Evolutionary conservation across 2,329 filamentous ascomycete species (phyloP).

Genomic region (Corinectria fuckeliana): DNA sequence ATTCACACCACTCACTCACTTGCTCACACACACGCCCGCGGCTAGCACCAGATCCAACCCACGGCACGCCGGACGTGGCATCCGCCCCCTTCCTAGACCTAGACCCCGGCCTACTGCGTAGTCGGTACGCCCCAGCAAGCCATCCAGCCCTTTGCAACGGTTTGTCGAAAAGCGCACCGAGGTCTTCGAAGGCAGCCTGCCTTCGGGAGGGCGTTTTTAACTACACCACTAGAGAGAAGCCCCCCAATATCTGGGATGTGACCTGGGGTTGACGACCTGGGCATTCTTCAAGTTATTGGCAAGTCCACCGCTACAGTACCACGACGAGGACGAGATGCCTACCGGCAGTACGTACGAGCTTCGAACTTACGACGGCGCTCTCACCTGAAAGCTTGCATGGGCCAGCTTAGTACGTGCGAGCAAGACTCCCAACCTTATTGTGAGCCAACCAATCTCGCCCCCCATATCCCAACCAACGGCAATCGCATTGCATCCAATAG

Average conservation of each 20-base stretch:
- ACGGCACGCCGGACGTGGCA: slow-evolving; percentile 16
- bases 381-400: slow-evolving; percentile 9
- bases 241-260: not conserved
- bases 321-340: not conserved
- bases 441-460: not conserved
- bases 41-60: slow-evolving; percentile 14
- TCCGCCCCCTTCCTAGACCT: slow-evolving; percentile 12
- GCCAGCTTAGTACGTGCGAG: slow-evolving; percentile 1
- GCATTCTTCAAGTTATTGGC: not conserved
- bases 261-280: not conserved
- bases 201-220: slow-evolving; percentile 1
- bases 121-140: slow-evolving; percentile 13
- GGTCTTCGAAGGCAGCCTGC: not conserved
- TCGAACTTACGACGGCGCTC: not conserved
- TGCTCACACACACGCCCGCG: not conserved
- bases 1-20: not conserved
- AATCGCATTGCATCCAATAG: not conserved
- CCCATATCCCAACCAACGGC: not conserved
- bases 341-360: not conserved
- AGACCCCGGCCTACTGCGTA: slow-evolving; percentile 10
- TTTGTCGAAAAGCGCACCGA: slow-evolving; percentile 11
- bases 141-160: slow-evolving; percentile 23
- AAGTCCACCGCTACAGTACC: not conserved
- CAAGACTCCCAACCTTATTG: not conserved
- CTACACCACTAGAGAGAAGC: not conserved